A percentile compares a stretch with the other conserved stretches of the same genome.
Conservation (phyloP, 805 yeast genomes). For the Candida easanensis region DNA sequence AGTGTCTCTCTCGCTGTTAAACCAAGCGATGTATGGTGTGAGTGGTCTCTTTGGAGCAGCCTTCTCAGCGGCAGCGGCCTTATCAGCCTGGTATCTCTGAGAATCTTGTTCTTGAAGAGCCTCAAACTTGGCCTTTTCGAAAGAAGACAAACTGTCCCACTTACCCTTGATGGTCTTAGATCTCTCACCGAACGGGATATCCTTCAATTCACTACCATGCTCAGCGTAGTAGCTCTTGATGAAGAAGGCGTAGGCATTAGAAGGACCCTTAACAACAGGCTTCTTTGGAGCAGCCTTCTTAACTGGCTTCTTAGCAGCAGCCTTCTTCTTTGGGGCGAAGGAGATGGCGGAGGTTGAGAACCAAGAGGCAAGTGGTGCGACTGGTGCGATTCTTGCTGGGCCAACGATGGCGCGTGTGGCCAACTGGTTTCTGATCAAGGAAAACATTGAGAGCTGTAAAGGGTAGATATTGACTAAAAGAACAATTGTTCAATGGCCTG, state of each 20-base stretch:
- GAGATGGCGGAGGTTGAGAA: conserved; percentile 8
- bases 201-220: conserved; percentile 14
- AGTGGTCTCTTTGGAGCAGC: conserved; percentile 27
- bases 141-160: conserved; percentile 16
- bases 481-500: neutral
- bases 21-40: conserved; percentile 17
- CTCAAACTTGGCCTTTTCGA: conserved; percentile 14
- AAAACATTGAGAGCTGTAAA: too few relatives aligned
- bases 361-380: conserved; percentile 6
- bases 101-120: conserved; percentile 15
- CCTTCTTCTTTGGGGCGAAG: conserved; percentile 7
- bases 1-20: conserved; percentile 10
- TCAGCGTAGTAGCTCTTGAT: conserved; percentile 13
- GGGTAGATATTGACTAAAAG: too few relatives aligned
- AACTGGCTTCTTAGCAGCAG: conserved; percentile 8
- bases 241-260: conserved; percentile 14
- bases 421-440: conserved; percentile 7
- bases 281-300: conserved; percentile 11
- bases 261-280: conserved; percentile 11
- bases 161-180: conserved; percentile 4
- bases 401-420: neutral
- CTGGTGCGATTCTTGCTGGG: neutral
- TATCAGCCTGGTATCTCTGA: conserved; percentile 15
- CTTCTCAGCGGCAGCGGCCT: conserved; percentile 13
- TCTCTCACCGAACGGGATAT: conserved; percentile 14